Evolutionary conservation across 345 rosid species (phyloP).

Genomic region (Alliaria petiolata): DNA sequence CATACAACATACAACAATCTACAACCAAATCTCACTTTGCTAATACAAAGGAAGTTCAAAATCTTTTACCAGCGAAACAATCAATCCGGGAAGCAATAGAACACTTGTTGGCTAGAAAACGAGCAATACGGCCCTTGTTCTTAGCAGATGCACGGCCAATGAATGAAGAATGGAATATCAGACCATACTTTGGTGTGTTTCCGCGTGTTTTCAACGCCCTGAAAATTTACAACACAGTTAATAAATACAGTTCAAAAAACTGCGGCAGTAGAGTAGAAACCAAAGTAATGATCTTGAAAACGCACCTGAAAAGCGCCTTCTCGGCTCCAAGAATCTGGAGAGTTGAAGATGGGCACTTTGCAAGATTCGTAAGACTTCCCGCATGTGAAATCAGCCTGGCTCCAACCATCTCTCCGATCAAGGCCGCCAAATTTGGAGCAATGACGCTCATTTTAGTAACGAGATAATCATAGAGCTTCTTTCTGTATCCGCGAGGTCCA

Average conservation of each 20-base stretch:
- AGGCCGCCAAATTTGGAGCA: slow-evolving; percentile 4
- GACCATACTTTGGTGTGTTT: slow-evolving; percentile 77
- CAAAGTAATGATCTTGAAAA: not conserved
- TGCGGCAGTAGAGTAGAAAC: not conserved
- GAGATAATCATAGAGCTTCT: not conserved
- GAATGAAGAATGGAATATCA: slow-evolving; percentile 83
- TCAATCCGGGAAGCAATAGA: slow-evolving; percentile 85
- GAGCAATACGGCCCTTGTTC: slow-evolving; percentile 94
- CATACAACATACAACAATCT: not conserved
- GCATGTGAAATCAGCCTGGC: not conserved
- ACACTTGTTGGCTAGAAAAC: slow-evolving; percentile 85
- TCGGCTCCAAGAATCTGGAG: slow-evolving; percentile 93
- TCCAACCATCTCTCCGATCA: slow-evolving; percentile 2
- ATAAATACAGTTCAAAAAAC: not conserved
- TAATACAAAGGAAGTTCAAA: not conserved
- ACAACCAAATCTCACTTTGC: not conserved
- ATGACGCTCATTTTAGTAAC: not conserved
- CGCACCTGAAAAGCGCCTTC: slow-evolving; percentile 78
- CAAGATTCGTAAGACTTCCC: not conserved
- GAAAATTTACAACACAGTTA: not conserved
- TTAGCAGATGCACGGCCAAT: slow-evolving; percentile 80
- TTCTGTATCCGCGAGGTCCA: not conserved
- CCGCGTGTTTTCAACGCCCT: slow-evolving; percentile 40
- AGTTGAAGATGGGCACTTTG: slow-evolving; percentile 48
- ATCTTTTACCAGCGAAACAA: slow-evolving; percentile 64